These are phyloP conservation scores for Juncus inflexus DNA, from an alignment of 176 grass and related monocot genomes.

Conservation along the genomic window DNA sequence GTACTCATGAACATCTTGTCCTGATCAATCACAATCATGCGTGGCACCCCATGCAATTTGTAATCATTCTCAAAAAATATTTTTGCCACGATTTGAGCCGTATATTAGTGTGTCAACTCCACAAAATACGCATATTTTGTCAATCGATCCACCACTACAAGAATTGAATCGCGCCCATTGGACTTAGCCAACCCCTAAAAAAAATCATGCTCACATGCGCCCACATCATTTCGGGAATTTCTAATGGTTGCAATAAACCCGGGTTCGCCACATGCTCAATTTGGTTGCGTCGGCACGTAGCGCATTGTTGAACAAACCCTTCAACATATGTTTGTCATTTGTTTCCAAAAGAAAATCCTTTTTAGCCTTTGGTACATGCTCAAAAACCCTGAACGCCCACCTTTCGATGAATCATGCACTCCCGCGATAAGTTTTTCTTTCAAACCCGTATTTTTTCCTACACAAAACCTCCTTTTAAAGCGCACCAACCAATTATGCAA, in stretches of 20 bases:
- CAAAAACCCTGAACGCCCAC: background rate
- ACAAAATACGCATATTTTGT: slow-evolving; percentile 15
- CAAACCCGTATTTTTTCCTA: too few relatives aligned
- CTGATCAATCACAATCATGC: too few relatives aligned
- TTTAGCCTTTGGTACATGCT: background rate
- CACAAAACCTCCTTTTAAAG: too few relatives aligned
- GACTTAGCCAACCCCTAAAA: background rate
- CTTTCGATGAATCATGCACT: background rate
- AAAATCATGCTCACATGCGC: background rate
- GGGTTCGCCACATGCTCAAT: background rate
- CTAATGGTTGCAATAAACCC: background rate
- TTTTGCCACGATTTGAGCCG: too few relatives aligned
- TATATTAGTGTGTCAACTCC: too few relatives aligned
- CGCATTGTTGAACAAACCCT: background rate
- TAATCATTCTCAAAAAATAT: too few relatives aligned
- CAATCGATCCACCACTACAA: slow-evolving; percentile 4
- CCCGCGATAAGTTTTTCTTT: too few relatives aligned
- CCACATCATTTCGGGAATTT: background rate
- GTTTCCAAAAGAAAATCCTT: background rate
- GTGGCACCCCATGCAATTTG: too few relatives aligned
- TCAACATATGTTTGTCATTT: background rate
- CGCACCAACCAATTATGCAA: too few relatives aligned
- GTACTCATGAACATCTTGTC: too few relatives aligned
- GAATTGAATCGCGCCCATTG: background rate
- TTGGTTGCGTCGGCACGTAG: background rate